Evolutionary conservation across 345 rosid species (phyloP).

Genomic region (Nasturtium officinale): DNA sequence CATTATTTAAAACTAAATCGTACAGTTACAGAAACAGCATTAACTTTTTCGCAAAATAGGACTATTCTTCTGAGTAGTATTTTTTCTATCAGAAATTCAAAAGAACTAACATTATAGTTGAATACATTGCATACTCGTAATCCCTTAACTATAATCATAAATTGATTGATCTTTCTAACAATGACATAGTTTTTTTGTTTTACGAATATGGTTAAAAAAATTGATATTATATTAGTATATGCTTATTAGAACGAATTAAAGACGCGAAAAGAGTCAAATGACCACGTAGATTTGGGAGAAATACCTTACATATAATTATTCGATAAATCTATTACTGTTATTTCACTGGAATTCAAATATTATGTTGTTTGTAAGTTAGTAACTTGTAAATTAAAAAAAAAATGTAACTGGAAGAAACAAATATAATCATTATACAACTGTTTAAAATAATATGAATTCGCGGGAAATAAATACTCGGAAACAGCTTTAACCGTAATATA

Average conservation of each 20-base stretch:
- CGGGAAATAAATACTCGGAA: constrained; percentile 23
- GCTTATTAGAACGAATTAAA: neutral
- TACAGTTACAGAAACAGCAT: constrained; percentile 24
- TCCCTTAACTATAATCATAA: neutral
- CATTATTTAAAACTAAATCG: neutral
- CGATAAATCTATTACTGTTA: neutral
- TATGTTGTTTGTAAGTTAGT: neutral
- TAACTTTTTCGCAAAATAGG: neutral
- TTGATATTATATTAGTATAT: neutral
- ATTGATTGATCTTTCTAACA: neutral
- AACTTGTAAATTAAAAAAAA: too few species aligned
- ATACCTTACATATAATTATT: too few species aligned
- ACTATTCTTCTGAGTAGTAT: neutral
- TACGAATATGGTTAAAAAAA: neutral
- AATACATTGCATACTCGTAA: neutral
- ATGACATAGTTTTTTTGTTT: neutral
- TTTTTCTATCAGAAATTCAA: constrained; percentile 22
- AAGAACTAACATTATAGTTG: constrained; percentile 22
- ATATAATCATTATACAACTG: neutral
- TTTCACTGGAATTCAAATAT: neutral
- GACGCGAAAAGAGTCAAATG: too few species aligned
- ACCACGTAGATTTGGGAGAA: neutral
- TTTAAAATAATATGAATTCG: neutral
- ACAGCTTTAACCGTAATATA: constrained; percentile 4
- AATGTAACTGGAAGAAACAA: neutral